Evolutionary conservation across 2,329 filamentous ascomycete species (phyloP).

Genomic region (Emericellopsis cladophorae): DNA sequence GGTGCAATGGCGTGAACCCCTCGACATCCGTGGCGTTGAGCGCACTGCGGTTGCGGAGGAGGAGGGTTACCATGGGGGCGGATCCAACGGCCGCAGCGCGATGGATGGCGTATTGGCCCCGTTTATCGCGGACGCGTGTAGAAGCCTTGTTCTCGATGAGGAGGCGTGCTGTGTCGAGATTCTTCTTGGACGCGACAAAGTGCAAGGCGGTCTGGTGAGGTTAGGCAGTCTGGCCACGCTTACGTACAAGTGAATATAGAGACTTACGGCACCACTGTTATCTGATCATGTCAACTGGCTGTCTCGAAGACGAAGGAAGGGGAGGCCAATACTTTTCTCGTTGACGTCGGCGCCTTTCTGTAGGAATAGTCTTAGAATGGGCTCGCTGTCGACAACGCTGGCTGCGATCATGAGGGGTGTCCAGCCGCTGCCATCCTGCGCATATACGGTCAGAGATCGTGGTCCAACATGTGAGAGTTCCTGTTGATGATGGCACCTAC

Average conservation of each 20-base stretch:
- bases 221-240: background rate
- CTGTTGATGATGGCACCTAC: constrained; percentile 24
- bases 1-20: constrained; percentile 82
- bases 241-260: background rate
- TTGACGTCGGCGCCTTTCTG: constrained; percentile 60
- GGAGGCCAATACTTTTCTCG: constrained; percentile 45
- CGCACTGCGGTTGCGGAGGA: constrained; percentile 68
- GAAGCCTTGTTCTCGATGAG: constrained; percentile 69
- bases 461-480: background rate
- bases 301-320: background rate
- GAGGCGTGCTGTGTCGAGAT: constrained; percentile 66
- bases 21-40: constrained; percentile 72
- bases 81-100: constrained; percentile 83
- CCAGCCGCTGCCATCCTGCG: constrained; percentile 66
- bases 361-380: constrained; percentile 54
- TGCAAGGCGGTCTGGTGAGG: constrained; percentile 64
- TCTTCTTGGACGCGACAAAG: constrained; percentile 82
- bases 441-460: background rate
- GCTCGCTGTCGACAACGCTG: constrained; percentile 60
- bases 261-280: constrained; percentile 47
- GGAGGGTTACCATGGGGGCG: constrained; percentile 69
- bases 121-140: constrained; percentile 67
- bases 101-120: constrained; percentile 84
- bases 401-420: constrained; percentile 75
- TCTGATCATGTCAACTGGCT: constrained; percentile 25